A percentile compares a stretch with the other conserved stretches of the same genome.
These are phyloP conservation scores for Graphilbum ipis-grandicollis DNA, from an alignment of 2,329 filamentous ascomycete species.

Conservation along the genomic window DNA sequence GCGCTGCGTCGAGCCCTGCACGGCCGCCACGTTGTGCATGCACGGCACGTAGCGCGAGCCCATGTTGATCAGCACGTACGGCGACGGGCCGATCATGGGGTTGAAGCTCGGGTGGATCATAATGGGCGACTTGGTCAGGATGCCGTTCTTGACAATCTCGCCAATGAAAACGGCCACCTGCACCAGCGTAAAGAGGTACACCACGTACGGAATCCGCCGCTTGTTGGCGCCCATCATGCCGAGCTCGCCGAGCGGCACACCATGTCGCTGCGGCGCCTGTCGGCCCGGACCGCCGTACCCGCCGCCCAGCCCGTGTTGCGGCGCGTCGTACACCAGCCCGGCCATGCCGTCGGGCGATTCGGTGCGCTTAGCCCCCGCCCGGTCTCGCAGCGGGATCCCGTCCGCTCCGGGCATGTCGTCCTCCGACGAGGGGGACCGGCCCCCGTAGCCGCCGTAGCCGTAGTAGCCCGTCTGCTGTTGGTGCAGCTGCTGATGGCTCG, in stretches of 20 bases:
- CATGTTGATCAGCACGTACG: slow-evolving; percentile 89
- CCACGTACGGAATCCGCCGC: slow-evolving; percentile 57
- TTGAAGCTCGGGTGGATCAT: slow-evolving; percentile 77
- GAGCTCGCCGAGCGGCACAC: slow-evolving; percentile 36
- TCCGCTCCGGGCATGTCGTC: slow-evolving; percentile 23
- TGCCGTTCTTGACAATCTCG: slow-evolving; percentile 67
- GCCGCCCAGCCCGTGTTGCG: slow-evolving; percentile 14
- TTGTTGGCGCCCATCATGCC: slow-evolving; percentile 37
- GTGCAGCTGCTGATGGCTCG: slow-evolving; percentile 14
- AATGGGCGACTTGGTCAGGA: slow-evolving; percentile 53
- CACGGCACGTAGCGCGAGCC: slow-evolving; percentile 83
- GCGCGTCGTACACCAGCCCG: slow-evolving; percentile 46
- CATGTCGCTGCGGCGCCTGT: slow-evolving; percentile 17
- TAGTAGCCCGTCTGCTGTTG: slow-evolving; percentile 43
- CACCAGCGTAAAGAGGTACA: slow-evolving; percentile 59
- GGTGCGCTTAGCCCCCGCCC: slow-evolving; percentile 22
- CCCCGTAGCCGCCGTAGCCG: slow-evolving; percentile 21
- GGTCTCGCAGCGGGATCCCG: slow-evolving; percentile 40
- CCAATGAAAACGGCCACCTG: slow-evolving; percentile 79
- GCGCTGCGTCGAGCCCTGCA: slow-evolving; percentile 33
- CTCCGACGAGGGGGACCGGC: slow-evolving; percentile 18
- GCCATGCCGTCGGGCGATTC: slow-evolving; percentile 16
- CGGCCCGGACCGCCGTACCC: slow-evolving; percentile 7
- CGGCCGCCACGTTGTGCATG: slow-evolving; percentile 66
- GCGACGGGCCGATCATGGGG: slow-evolving; percentile 90